Base-by-base conservation (phyloP, 371 early-diverging fungal species). In the Apophysomyces trapeziformis region DNA sequence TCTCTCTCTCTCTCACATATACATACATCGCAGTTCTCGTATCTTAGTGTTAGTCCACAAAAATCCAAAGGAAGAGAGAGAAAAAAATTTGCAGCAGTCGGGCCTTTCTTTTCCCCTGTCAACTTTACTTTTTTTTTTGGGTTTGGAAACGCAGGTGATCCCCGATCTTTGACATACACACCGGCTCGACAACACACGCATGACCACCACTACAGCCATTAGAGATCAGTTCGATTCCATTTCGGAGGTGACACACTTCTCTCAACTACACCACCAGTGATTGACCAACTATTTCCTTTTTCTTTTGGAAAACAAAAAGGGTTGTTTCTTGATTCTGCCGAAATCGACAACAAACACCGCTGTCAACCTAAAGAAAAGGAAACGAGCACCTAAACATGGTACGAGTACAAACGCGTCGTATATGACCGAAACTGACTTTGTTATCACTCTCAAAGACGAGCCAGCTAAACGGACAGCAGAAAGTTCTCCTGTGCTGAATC, bases 311-410 rank as follows among this genome's bases (percentile, higher is more conserved):
- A 26, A 26, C 32, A 26, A 58, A 43, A 65, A 82, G 83, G 78
- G 83, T 7, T 82, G 83, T 60, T 82, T 82, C 36, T 60, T 82
- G 38, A 72, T 82, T 4, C 65, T 82, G 65, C 83, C 83, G 14
- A 63, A 58, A 7, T 9, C 58, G 14, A n/a, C 64, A 63, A 56
- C 32, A 63, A 56, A 66, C 12, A 41, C 68, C 65, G 47, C 46
- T 58, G 57, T 32, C 14, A 26, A 50, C 57, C 45, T 64, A 69
- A 65, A 50, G 60, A 67, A 67, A 59, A 61, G 65, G 43, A 66
- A 59, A 41, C 64, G 59, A 57, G 37, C 41, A 5, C 21, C 50
- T 46, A 38, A 13, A 44, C 60, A 46, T 14, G 65, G 45, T 63
- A 63, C 56, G 50, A n/a, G 18, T 35, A 9, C 21, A 47, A 26